These are phyloP conservation scores for Suillus brevipes DNA, from an alignment of 768 basidiomycete species.

Conservation along the genomic window DNA sequence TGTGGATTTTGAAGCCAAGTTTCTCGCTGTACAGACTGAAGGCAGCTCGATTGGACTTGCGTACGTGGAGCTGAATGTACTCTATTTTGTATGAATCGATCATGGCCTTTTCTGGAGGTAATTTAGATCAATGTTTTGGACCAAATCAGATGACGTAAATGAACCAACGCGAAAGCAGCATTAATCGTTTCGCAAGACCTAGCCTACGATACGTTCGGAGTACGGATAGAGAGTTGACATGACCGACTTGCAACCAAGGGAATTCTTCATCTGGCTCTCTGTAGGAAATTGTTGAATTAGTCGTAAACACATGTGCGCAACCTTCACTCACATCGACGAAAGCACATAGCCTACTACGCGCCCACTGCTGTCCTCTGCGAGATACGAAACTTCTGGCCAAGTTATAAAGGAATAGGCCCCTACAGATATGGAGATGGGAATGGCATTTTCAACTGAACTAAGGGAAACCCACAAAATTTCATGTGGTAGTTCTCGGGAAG, in stretches of 20 bases:
- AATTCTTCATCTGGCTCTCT: constrained; percentile 27
- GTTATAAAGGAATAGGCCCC: constrained; percentile 48
- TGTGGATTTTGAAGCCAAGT: constrained; percentile 24
- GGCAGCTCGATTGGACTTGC: constrained; percentile 29
- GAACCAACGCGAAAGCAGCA: constrained; percentile 27
- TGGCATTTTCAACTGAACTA: too few species aligned
- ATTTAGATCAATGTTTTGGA: constrained; percentile 3
- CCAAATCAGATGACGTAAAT: background rate
- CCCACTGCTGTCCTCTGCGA: constrained; percentile 50
- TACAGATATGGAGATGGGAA: constrained; percentile 21
- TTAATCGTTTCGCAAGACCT: constrained; percentile 28
- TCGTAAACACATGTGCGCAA: background rate
- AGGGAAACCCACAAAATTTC: constrained; percentile 26
- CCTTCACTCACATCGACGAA: constrained; percentile 48
- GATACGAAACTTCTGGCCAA: constrained; percentile 56
- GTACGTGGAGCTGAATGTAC: constrained; percentile 30
- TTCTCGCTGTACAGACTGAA: constrained; percentile 21
- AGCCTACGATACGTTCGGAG: constrained; percentile 30
- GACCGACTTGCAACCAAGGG: constrained; percentile 18
- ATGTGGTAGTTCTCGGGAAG: constrained; percentile 52
- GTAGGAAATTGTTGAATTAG: background rate
- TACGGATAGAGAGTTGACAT: constrained; percentile 31
- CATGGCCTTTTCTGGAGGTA: constrained; percentile 26
- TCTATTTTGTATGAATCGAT: constrained; percentile 18
- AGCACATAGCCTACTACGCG: constrained; percentile 57